These are phyloP conservation scores for Lantana camara DNA, from an alignment of 257 asterid species.

Conservation along the genomic window DNA sequence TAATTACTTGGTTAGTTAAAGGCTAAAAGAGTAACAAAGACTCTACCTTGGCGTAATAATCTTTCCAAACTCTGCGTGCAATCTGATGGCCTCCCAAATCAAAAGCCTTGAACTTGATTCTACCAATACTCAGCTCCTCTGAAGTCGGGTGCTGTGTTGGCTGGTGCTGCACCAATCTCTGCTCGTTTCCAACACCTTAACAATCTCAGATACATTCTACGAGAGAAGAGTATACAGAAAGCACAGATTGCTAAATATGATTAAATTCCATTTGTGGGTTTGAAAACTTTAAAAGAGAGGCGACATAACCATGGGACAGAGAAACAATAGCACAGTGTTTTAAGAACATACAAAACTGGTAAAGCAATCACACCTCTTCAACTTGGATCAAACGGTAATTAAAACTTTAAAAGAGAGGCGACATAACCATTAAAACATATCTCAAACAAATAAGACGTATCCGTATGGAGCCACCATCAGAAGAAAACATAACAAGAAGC, in stretches of 20 bases:
- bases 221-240: background rate
- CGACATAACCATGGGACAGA: background rate
- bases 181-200: constrained; percentile 37
- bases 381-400: background rate
- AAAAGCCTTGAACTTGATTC: constrained; percentile 86
- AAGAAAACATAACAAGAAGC: background rate
- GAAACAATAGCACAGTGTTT: background rate
- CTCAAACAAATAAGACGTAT: too few species aligned
- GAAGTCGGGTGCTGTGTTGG: constrained; percentile 97
- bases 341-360: background rate
- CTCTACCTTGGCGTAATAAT: constrained; percentile 88
- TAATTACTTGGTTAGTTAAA: background rate
- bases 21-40: constrained; percentile 6
- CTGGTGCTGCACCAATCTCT: constrained; percentile 98
- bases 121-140: constrained; percentile 79
- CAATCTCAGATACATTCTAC: constrained; percentile 26
- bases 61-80: constrained; percentile 97
- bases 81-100: constrained; percentile 97
- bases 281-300: background rate
- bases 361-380: constrained; percentile 16
- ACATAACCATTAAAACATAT: background rate
- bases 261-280: constrained; percentile 2
- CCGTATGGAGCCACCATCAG: too few species aligned
- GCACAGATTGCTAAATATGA: background rate
- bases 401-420: too few species aligned